Percentiles rank a stretch among this genome's conserved stretches.
Conservation (phyloP, 371 early-diverging fungal species). For the Neoconidiobolus thromboides region DNA sequence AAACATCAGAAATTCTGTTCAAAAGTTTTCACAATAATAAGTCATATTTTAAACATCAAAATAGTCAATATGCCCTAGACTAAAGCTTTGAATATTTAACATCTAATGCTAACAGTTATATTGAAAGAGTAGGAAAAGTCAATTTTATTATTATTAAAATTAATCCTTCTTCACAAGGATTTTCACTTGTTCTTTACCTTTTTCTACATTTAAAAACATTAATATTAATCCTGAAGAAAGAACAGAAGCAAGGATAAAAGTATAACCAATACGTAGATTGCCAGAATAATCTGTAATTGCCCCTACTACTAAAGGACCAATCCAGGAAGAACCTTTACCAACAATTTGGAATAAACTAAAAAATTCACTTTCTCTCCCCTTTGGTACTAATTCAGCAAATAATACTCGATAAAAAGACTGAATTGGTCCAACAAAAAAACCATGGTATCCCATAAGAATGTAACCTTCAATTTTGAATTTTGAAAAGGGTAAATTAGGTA, state of each 20-base stretch:
- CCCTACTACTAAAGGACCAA: conserved; percentile 37
- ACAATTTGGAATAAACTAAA: conserved; percentile 33
- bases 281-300: conserved; percentile 15
- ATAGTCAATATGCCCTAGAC: too few species aligned
- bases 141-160: too few species aligned
- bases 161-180: too few species aligned
- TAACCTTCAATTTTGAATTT: conserved; percentile 18
- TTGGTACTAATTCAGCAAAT: conserved; percentile 29
- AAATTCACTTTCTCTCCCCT: conserved; percentile 28
- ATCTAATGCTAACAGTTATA: too few species aligned
- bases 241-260: neutral
- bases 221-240: too few species aligned
- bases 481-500: conserved; percentile 20
- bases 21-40: too few species aligned
- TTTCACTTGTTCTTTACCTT: too few species aligned
- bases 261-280: neutral
- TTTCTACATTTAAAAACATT: too few species aligned
- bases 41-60: too few species aligned
- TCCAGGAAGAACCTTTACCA: conserved; percentile 37
- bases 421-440: neutral
- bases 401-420: conserved; percentile 8
- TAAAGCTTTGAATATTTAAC: too few species aligned
- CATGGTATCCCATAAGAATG: conserved; percentile 16
- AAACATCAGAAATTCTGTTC: too few species aligned
- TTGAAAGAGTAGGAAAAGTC: too few species aligned